Evolutionary conservation across 2,329 filamentous ascomycete species (phyloP).

Genomic region (Berkeleyomyces rouxiae): DNA sequence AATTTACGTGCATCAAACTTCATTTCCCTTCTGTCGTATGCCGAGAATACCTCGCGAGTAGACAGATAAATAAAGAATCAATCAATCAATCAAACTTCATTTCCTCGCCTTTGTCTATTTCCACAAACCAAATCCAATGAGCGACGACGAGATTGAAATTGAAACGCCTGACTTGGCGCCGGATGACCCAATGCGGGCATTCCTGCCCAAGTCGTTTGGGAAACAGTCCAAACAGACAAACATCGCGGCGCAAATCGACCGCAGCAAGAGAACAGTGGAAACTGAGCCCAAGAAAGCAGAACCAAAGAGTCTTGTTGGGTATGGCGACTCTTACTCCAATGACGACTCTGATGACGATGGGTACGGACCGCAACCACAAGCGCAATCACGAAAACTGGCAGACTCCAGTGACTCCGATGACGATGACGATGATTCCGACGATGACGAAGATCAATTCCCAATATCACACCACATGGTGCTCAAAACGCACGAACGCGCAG

Average conservation of each 20-base stretch:
- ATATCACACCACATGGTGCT: conserved; percentile 84
- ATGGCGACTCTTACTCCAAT: conserved; percentile 14
- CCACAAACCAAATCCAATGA: conserved; percentile 16
- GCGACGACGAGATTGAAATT: conserved; percentile 42
- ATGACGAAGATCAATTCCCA: conserved; percentile 77
- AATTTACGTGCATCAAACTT: background rate
- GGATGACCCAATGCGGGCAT: conserved; percentile 57
- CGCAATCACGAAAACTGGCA: conserved; percentile 22
- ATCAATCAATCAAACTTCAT: background rate
- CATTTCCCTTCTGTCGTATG: too few species aligned
- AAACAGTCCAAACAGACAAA: conserved; percentile 61
- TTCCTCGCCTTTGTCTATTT: background rate
- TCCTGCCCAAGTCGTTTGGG: conserved; percentile 70
- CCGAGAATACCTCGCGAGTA: too few species aligned
- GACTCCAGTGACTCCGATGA: conserved; percentile 26
- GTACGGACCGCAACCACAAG: conserved; percentile 22
- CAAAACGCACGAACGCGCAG: conserved; percentile 77
- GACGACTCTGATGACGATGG: conserved; percentile 25
- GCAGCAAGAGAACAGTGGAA: conserved; percentile 41
- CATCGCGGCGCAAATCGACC: conserved; percentile 64
- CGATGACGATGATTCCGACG: conserved; percentile 36
- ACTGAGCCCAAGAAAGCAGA: conserved; percentile 13
- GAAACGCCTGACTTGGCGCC: conserved; percentile 33
- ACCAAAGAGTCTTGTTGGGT: conserved; percentile 14
- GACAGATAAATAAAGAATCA: too few species aligned